phyloP scores from a whole-genome alignment of 2,329 filamentous ascomycete species.

The Fusarium nisikadoi region DNA sequence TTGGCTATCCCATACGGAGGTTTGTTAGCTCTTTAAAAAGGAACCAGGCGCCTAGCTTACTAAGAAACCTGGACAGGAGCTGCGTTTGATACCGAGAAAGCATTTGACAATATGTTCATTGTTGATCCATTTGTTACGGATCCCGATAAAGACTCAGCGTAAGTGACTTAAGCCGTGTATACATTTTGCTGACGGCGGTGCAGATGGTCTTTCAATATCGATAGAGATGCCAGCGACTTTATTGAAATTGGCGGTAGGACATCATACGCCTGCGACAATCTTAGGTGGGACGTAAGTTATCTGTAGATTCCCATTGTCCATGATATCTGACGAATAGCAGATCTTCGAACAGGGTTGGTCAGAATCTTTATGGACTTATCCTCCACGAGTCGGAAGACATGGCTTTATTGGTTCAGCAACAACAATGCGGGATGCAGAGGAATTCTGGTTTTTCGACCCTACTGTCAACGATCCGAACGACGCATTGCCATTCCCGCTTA shows the following conservation, averaged over 20 bases:
- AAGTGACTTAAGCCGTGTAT: not conserved
- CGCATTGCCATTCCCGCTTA: conserved; percentile 52
- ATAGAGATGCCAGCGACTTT: conserved; percentile 44
- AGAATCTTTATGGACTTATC: conserved; percentile 56
- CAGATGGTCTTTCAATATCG: conserved; percentile 50
- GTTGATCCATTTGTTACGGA: conserved; percentile 43
- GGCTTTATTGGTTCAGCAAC: conserved; percentile 58
- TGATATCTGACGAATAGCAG: conserved; percentile 28
- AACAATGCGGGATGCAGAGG: conserved; percentile 50
- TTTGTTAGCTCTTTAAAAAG: conserved; percentile 14
- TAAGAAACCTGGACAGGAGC: conserved; percentile 41
- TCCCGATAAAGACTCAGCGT: conserved; percentile 41
- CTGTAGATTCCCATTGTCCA: not conserved
- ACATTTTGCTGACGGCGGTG: not conserved
- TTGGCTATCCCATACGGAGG: conserved; percentile 57
- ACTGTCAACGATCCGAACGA: conserved; percentile 51
- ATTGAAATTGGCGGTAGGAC: conserved; percentile 45
- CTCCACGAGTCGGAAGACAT: conserved; percentile 50
- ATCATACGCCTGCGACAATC: conserved; percentile 49
- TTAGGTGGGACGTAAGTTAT: conserved; percentile 51
- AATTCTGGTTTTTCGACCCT: conserved; percentile 51
- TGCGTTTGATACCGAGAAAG: conserved; percentile 53
- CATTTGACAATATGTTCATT: conserved; percentile 52
- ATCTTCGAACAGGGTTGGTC: conserved; percentile 54
- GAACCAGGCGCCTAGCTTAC: not conserved